phyloP scores from a whole-genome alignment of 139 green algal genomes.

The Chlorokybus atmophyticus region DNA sequence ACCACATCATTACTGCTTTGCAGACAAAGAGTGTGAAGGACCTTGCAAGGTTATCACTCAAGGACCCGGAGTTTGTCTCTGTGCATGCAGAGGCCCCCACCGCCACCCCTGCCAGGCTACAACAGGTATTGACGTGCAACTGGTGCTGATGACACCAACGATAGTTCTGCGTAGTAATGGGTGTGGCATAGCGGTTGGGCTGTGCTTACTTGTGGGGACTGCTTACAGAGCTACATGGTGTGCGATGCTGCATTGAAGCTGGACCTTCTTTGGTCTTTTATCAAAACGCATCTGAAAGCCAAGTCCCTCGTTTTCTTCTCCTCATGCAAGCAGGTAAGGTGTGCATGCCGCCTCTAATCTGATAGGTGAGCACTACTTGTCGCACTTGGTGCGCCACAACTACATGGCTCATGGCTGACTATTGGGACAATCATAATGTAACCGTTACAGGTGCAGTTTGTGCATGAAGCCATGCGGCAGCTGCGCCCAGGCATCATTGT shows the following conservation, averaged over 20 bases:
- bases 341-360: background rate
- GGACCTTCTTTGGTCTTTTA: slow-evolving; percentile 87
- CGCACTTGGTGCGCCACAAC: too few relatives aligned
- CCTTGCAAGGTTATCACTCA: slow-evolving; percentile 56
- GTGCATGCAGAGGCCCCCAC: slow-evolving; percentile 67
- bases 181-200: background rate
- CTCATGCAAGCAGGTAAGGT: slow-evolving; percentile 84
- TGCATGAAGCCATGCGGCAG: slow-evolving; percentile 77
- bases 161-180: background rate
- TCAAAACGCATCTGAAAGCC: slow-evolving; percentile 72
- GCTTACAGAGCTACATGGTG: slow-evolving; percentile 60
- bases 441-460: slow-evolving; percentile 61
- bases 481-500: slow-evolving; percentile 81
- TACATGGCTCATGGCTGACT: too few relatives aligned
- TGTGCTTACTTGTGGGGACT: slow-evolving; percentile 1
- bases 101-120: slow-evolving; percentile 77
- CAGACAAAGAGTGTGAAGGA: slow-evolving; percentile 70
- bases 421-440: background rate
- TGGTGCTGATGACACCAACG: slow-evolving; percentile 19
- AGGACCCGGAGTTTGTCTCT: slow-evolving; percentile 75
- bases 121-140: too few relatives aligned
- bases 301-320: slow-evolving; percentile 86
- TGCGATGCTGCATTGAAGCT: slow-evolving; percentile 70
- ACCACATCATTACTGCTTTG: slow-evolving; percentile 26
- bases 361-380: background rate